These are phyloP conservation scores for Ophiorrhiza pumila DNA, from an alignment of 257 asterid species.

Conservation along the genomic window DNA sequence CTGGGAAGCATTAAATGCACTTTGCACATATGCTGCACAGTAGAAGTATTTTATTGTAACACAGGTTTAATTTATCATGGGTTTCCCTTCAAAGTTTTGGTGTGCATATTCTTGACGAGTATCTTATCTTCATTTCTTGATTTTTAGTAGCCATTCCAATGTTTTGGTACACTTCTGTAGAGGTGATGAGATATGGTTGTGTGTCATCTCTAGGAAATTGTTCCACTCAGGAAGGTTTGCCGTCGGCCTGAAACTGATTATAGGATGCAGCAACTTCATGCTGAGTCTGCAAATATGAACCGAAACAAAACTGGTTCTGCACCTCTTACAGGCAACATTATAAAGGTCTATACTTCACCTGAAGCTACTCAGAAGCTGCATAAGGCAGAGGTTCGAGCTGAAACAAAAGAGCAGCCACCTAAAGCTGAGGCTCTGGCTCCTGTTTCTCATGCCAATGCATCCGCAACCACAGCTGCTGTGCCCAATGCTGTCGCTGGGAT, in stretches of 20 bases:
- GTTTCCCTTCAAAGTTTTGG: neutral
- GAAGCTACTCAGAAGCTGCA: slow-evolving; percentile 23
- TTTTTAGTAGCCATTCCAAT: neutral
- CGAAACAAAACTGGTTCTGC: slow-evolving; percentile 37
- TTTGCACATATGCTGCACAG: neutral
- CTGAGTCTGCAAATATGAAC: slow-evolving; percentile 26
- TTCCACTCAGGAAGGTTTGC: slow-evolving; percentile 55
- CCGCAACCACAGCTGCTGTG: neutral
- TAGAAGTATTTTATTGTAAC: neutral
- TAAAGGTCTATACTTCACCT: slow-evolving; percentile 22
- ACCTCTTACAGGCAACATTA: slow-evolving; percentile 26
- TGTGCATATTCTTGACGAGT: neutral
- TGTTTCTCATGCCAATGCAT: slow-evolving; percentile 7
- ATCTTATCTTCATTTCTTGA: neutral
- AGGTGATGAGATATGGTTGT: neutral
- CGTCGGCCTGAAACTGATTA: slow-evolving; percentile 65
- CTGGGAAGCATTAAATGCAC: neutral
- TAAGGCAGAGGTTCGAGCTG: slow-evolving; percentile 17
- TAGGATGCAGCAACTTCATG: slow-evolving; percentile 50
- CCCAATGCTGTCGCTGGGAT: slow-evolving; percentile 1
- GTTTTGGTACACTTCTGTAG: neutral
- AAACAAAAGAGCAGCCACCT: slow-evolving; percentile 18
- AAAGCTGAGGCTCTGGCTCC: slow-evolving; percentile 31
- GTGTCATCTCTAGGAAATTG: slow-evolving; percentile 57
- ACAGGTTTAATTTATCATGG: neutral